Evolutionary conservation across 148 eudicot species (phyloP).

Genomic region (Pouteria glomerata): DNA sequence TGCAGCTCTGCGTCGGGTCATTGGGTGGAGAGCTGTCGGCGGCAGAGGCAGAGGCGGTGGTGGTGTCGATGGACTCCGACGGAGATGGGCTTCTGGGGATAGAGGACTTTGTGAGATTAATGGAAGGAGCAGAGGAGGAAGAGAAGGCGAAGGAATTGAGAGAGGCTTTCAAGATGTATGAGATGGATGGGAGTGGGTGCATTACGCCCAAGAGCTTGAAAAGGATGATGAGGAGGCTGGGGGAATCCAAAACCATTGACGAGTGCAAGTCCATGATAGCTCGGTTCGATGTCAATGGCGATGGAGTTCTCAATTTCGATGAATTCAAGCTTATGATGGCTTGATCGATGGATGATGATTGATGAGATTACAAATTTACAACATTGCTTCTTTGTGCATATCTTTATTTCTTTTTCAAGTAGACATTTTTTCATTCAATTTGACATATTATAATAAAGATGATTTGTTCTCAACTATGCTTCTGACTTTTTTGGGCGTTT

Average conservation of each 20-base stretch:
- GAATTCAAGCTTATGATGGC: conserved; percentile 31
- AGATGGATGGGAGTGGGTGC: conserved; percentile 20
- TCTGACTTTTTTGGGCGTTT: too few species aligned
- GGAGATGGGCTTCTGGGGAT: conserved; percentile 40
- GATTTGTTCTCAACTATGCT: too few species aligned
- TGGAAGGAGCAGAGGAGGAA: conserved; percentile 33
- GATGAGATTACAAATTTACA: too few species aligned
- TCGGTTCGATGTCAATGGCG: conserved; percentile 24
- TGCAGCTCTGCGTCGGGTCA: conserved; percentile 19
- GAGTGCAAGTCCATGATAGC: conserved; percentile 25
- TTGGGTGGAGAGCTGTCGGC: conserved; percentile 21
- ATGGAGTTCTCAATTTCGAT: conserved; percentile 29
- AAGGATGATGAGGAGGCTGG: conserved; percentile 20
- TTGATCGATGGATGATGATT: background rate
- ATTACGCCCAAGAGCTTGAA: conserved; percentile 34
- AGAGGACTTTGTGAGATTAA: conserved; percentile 33
- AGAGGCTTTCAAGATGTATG: conserved; percentile 31
- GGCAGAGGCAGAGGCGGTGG: conserved; percentile 36
- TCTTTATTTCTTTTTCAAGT: background rate
- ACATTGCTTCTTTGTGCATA: background rate
- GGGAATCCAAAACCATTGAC: conserved; percentile 7
- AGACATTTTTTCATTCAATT: background rate
- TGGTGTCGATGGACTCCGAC: conserved; percentile 32
- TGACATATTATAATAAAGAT: too few species aligned
- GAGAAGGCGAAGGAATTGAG: conserved; percentile 28